Evolutionary conservation across 345 rosid species (phyloP).

Genomic region (Garcia nutans): DNA sequence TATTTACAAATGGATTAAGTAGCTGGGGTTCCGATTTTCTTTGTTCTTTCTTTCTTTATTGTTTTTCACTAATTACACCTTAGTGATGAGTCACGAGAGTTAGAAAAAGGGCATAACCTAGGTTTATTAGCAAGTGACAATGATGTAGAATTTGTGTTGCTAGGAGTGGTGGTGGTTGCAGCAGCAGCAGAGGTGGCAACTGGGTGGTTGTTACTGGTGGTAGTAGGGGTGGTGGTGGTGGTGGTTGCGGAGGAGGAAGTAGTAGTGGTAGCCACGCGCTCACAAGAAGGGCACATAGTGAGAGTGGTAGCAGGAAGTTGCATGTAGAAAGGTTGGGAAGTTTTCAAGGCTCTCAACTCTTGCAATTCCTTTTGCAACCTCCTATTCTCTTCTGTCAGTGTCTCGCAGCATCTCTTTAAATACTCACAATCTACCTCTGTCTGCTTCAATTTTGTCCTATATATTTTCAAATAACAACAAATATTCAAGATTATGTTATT

Average conservation of each 20-base stretch:
- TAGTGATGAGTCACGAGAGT: slow-evolving; percentile 21
- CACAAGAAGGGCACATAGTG: slow-evolving; percentile 99
- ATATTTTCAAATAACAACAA: neutral
- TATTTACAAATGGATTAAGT: slow-evolving; percentile 19
- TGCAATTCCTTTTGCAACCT: slow-evolving; percentile 84
- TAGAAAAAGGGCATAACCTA: slow-evolving; percentile 30
- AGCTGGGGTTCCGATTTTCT: neutral
- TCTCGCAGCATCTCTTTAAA: slow-evolving; percentile 84
- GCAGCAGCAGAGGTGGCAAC: neutral
- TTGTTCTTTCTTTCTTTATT: neutral
- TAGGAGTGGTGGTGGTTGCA: neutral
- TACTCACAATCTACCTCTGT: slow-evolving; percentile 93
- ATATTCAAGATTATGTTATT: neutral
- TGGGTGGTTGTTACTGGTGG: neutral
- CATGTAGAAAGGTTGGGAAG: slow-evolving; percentile 83
- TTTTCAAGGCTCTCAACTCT: slow-evolving; percentile 77
- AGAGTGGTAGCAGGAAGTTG: slow-evolving; percentile 99
- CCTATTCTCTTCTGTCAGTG: slow-evolving; percentile 85
- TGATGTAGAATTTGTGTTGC: slow-evolving; percentile 11
- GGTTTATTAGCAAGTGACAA: slow-evolving; percentile 33
- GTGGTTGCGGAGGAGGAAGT: slow-evolving; percentile 33
- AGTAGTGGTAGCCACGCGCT: slow-evolving; percentile 74
- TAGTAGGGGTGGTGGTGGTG: neutral
- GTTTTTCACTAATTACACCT: neutral
- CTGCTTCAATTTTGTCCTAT: slow-evolving; percentile 92